These are phyloP conservation scores for Phytophthora pini DNA, from an alignment of 352 stramenopile species.

Conservation along the genomic window DNA sequence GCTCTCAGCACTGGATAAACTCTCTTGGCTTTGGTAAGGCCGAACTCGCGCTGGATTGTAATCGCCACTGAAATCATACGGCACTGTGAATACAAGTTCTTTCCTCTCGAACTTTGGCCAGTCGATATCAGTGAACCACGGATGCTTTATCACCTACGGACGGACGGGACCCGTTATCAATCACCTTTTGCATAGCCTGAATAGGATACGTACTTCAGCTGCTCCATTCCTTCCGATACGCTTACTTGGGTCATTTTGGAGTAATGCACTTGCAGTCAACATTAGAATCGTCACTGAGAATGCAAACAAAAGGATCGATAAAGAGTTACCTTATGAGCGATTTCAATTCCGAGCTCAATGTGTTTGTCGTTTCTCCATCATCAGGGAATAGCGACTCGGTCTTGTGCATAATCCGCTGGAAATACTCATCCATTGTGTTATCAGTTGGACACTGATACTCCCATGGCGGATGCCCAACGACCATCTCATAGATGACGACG, in stretches of 20 bases:
- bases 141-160: constrained; percentile 54
- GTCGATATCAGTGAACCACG: constrained; percentile 67
- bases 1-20: constrained; percentile 71
- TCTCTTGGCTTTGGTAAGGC: constrained; percentile 5
- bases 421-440: constrained; percentile 39
- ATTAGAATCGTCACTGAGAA: background rate
- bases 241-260: constrained; percentile 43
- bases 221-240: constrained; percentile 52
- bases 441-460: constrained; percentile 55
- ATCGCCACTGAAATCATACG: constrained; percentile 46
- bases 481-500: constrained; percentile 82
- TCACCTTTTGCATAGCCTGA: no score
- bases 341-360: constrained; percentile 25
- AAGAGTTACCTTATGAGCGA: constrained; percentile 41
- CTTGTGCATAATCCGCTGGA: constrained; percentile 35
- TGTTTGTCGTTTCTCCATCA: background rate
- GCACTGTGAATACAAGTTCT: constrained; percentile 14
- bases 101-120: constrained; percentile 45
- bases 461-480: constrained; percentile 67
- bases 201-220: constrained; percentile 26
- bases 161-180: no score
- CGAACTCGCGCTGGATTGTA: constrained; percentile 29
- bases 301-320: background rate
- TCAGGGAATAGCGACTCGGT: constrained; percentile 9
- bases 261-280: constrained; percentile 16